A percentile compares a stretch with the other conserved stretches of the same genome.
These are phyloP conservation scores for Hirschfeldia incana DNA, from an alignment of 345 rosid species.

Conservation along the genomic window DNA sequence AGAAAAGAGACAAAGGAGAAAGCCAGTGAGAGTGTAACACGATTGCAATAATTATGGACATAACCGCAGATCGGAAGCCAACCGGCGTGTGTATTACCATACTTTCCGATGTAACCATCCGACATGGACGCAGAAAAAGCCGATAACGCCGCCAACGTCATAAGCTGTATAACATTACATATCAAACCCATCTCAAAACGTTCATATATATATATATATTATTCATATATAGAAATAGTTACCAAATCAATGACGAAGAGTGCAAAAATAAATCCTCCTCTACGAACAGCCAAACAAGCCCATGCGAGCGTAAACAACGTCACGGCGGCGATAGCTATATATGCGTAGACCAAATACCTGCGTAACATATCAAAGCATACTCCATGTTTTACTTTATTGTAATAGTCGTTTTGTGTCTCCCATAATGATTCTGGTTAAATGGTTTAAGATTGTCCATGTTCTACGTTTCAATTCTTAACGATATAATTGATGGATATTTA, in stretches of 20 bases:
- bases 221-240: not conserved
- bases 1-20: slow-evolving; percentile 42
- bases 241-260: slow-evolving; percentile 42
- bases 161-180: slow-evolving; percentile 39
- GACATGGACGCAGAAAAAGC: slow-evolving; percentile 60
- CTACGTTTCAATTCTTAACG: not conserved
- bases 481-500: not conserved
- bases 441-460: not conserved
- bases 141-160: slow-evolving; percentile 47
- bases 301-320: slow-evolving; percentile 28
- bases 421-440: not conserved
- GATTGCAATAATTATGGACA: slow-evolving; percentile 49
- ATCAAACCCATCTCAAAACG: slow-evolving; percentile 8
- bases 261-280: slow-evolving; percentile 26
- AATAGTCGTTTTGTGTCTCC: slow-evolving; percentile 4
- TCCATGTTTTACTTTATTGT: not conserved
- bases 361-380: not conserved
- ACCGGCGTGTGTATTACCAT: slow-evolving; percentile 59
- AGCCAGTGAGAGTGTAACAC: slow-evolving; percentile 34
- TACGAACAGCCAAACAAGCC: slow-evolving; percentile 35
- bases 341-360: slow-evolving; percentile 35
- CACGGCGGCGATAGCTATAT: slow-evolving; percentile 25
- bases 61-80: slow-evolving; percentile 67
- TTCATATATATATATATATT: not conserved
- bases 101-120: slow-evolving; percentile 52